Conservation (phyloP, 2,329 filamentous ascomycete species). For the Hymenoscyphus fructigenus region DNA sequence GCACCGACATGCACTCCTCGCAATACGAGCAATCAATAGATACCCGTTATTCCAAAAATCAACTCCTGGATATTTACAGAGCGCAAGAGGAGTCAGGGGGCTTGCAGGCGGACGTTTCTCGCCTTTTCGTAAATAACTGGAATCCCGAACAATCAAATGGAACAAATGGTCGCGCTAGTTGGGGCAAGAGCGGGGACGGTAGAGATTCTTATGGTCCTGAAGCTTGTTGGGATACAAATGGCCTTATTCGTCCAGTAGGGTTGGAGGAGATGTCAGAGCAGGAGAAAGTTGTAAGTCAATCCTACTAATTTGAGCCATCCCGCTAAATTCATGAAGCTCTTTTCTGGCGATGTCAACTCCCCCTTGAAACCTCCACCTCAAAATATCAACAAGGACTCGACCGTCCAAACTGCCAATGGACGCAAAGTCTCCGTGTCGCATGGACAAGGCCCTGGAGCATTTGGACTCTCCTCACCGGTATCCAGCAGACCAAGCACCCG, state of each 20-base stretch:
- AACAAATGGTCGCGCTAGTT: conserved; percentile 56
- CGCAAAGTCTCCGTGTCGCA: conserved; percentile 81
- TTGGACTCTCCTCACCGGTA: conserved; percentile 72
- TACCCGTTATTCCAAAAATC: conserved; percentile 41
- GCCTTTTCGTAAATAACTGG: conserved; percentile 75
- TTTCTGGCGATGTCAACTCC: conserved; percentile 86
- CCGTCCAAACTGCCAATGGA: conserved; percentile 57
- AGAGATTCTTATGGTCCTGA: conserved; percentile 82
- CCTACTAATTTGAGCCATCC: conserved; percentile 14
- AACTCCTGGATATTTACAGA: conserved; percentile 74
- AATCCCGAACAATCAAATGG: conserved; percentile 72
- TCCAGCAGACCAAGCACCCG: conserved; percentile 71
- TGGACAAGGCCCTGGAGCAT: conserved; percentile 58
- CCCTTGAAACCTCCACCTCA: conserved; percentile 82
- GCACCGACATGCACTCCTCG: conserved; percentile 25
- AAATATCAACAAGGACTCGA: conserved; percentile 57
- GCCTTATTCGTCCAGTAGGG: conserved; percentile 68
- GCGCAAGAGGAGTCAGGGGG: conserved; percentile 49
- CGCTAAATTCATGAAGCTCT: conserved; percentile 56
- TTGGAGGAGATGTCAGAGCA: conserved; percentile 66
- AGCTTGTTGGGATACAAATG: conserved; percentile 82
- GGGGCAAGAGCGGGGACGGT: conserved; percentile 76
- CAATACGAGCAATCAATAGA: conserved; percentile 42
- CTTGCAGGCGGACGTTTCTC: conserved; percentile 59
- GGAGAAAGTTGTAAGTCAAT: conserved; percentile 57